Base-by-base conservation (phyloP, 2,329 filamentous ascomycete species). In the Trichoderma sp. region DNA sequence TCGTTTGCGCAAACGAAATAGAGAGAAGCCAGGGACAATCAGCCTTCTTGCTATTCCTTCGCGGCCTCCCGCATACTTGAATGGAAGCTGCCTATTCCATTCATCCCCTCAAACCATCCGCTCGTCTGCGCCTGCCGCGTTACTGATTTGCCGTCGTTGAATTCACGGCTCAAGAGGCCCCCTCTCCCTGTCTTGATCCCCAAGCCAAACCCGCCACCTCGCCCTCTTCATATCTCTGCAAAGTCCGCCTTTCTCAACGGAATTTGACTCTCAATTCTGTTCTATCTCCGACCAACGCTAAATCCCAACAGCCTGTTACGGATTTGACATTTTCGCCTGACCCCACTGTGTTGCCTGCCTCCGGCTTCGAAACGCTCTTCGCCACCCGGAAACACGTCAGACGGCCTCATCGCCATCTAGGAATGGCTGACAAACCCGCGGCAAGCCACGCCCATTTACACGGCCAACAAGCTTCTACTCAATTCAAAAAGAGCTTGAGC, bases 351-450 rank as follows among this genome's bases (percentile, higher is more conserved):
- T 45, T 69, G 65, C 64, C 64, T 67, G 59, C 64, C 35, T 60
- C 39, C 53, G 67, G 45, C 56, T 69, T 69, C 64, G 32, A 39
- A 27, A 25, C 52, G 53, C 45, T 19, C 68, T 67, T 69, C 64
- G 67, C 67, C 67, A 69, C 67, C 67, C 60, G 42, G 22, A 56
- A 59, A 50, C 64, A 67, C 64, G 64, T 67, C 65, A 67, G 58
- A 60, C 67, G 32, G 72, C 69, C 69, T 71, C 73, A 71, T 69
- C 69, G 68, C 71, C 59, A 68, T 69, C 68, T 68, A 54, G 66
- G 54, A 57, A 73, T 74, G 75, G 78, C 78, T 79, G 77, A 79
- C 78, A 79, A 79, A 79, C 76, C 76, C 71, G 59, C 69, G 48
- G 60, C 69, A 64, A 70, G 69, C 69, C 67, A 67, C 64, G 70